Conservation (phyloP, 1,284 basidiomycete species). For the Chiua sp. region DNA sequence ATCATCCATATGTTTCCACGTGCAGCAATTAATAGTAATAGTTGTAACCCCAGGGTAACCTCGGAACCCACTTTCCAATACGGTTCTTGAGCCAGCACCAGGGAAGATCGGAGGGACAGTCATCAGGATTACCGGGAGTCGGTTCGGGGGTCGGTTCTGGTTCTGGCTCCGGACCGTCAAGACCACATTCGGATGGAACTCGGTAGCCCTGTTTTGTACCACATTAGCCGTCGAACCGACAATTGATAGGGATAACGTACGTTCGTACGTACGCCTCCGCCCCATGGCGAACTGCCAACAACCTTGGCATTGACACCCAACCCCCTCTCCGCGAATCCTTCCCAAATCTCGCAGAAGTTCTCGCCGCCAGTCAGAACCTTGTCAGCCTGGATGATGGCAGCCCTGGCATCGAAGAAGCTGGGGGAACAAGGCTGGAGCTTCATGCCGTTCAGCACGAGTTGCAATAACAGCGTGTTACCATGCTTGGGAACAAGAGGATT, state of each 20-base stretch:
- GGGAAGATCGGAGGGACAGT: conserved; percentile 29
- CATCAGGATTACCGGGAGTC: conserved; percentile 37
- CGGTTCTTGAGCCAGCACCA: conserved; percentile 36
- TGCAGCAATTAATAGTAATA: conserved; percentile 27
- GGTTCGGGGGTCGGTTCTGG: conserved; percentile 36
- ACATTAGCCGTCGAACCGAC: not conserved
- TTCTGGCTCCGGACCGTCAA: conserved; percentile 26
- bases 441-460: conserved; percentile 92
- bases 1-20: conserved; percentile 16
- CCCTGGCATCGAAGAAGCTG: conserved; percentile 89
- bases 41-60: conserved; percentile 30
- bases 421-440: conserved; percentile 95
- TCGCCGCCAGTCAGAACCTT: conserved; percentile 89
- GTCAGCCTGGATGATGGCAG: conserved; percentile 96
- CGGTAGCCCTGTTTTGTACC: conserved; percentile 28
- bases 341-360: conserved; percentile 92
- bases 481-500: conserved; percentile 85
- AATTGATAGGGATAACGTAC: conserved; percentile 38
- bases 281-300: conserved; percentile 89
- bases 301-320: conserved; percentile 80
- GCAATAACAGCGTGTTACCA: conserved; percentile 88
- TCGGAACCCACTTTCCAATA: conserved; percentile 26
- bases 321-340: conserved; percentile 84
- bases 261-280: conserved; percentile 79
- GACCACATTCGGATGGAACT: conserved; percentile 35